Conservation (phyloP, 768 basidiomycete species). For the Chalciporus chontae region DNA sequence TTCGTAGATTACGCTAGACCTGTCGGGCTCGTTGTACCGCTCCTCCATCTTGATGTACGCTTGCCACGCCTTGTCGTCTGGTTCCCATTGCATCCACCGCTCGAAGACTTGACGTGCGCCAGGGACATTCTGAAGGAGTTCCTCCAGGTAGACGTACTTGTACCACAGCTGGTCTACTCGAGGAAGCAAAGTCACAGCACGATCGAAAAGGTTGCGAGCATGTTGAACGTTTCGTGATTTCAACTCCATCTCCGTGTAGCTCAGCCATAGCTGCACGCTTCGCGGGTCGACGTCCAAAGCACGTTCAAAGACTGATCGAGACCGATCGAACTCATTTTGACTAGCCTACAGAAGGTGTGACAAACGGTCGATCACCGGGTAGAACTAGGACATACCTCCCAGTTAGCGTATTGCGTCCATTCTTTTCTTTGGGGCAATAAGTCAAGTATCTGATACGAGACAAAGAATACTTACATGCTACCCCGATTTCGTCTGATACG, state of each 20-base stretch:
- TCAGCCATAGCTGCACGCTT: conserved; percentile 88
- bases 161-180: conserved; percentile 98
- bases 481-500: conserved; percentile 75
- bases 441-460: background rate
- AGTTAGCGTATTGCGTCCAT: conserved; percentile 84
- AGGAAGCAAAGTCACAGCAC: conserved; percentile 93
- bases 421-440: conserved; percentile 55
- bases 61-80: conserved; percentile 99
- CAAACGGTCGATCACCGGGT: background rate
- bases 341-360: conserved; percentile 55
- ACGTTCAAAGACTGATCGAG: conserved; percentile 94
- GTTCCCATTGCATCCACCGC: conserved; percentile 99
- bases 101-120: conserved; percentile 98
- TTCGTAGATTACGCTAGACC: conserved; percentile 91
- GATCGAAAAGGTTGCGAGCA: conserved; percentile 93
- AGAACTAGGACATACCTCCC: conserved; percentile 55
- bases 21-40: conserved; percentile 86
- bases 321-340: conserved; percentile 94
- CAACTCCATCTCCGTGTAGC: conserved; percentile 96
- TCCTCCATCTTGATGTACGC: conserved; percentile 99
- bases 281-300: conserved; percentile 94
- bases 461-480: conserved; percentile 57
- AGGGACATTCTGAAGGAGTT: conserved; percentile 91
- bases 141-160: conserved; percentile 98
- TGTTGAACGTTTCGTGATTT: conserved; percentile 98